A percentile compares a stretch with the other conserved stretches of the same genome.
Evolutionary conservation across 2,329 filamentous ascomycete species (phyloP).

Genomic region (Neoascochyta sp.): DNA sequence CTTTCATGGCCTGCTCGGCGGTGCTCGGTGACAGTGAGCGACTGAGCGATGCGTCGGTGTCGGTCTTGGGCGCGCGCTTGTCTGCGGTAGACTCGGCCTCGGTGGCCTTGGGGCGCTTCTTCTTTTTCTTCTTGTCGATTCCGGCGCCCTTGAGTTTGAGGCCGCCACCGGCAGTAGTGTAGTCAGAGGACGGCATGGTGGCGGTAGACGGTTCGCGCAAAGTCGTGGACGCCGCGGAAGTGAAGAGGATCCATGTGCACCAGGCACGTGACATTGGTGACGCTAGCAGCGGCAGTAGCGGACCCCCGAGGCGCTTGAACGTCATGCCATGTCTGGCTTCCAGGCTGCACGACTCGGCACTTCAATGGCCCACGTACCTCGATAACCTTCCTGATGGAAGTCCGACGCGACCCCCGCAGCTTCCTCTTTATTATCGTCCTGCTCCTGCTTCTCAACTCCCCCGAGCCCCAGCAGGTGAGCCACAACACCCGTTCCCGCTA

Average conservation of each 20-base stretch:
- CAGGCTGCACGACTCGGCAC: no score
- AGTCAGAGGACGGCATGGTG: constrained; percentile 71
- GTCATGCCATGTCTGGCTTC: no score
- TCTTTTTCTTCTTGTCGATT: constrained; percentile 61
- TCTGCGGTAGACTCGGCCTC: constrained; percentile 11
- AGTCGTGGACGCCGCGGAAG: no score
- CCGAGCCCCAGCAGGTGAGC: constrained; percentile 32
- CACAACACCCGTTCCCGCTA: constrained; percentile 33
- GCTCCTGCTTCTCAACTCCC: constrained; percentile 38
- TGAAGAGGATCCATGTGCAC: no score
- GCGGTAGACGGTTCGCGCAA: no score
- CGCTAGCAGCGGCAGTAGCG: no score
- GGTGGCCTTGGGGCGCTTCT: constrained; percentile 43
- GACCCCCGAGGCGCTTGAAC: no score
- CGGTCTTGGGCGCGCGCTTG: constrained; percentile 19
- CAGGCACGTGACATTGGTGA: no score
- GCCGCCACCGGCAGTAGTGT: constrained; percentile 64
- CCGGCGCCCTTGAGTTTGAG: constrained; percentile 81
- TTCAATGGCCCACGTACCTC: constrained; percentile 19
- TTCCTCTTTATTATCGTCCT: constrained; percentile 39
- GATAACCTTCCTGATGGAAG: constrained; percentile 34
- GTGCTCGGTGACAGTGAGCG: constrained; percentile 35
- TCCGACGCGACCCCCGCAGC: constrained; percentile 34
- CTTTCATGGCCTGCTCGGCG: constrained; percentile 24
- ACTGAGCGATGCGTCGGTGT: constrained; percentile 17